A percentile compares a stretch with the other conserved stretches of the same genome.
phyloP scores from a whole-genome alignment of 1,284 basidiomycete species.

The Moesziomyces aphidis region DNA sequence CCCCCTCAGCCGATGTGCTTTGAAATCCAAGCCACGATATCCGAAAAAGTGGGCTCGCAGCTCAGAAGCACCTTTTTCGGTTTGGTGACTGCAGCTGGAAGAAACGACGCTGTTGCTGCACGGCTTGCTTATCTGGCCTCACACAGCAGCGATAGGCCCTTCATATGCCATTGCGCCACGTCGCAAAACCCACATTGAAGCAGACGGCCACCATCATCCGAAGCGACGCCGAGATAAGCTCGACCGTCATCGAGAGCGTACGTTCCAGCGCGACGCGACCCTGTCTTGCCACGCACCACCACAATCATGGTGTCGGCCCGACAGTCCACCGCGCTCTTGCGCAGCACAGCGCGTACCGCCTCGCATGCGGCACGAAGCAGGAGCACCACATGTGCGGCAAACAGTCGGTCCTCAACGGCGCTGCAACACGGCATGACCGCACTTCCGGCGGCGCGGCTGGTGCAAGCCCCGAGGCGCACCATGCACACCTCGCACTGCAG shows the following conservation, averaged over 20 bases:
- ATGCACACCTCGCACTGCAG: conserved; percentile 5
- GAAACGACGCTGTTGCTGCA: conserved; percentile 3
- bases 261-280: not conserved
- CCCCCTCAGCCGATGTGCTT: not conserved
- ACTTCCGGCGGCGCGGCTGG: not conserved
- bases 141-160: not conserved
- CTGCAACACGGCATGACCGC: not conserved
- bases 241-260: not conserved
- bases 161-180: not conserved
- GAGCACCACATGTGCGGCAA: not conserved
- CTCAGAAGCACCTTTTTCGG: not conserved
- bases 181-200: not conserved
- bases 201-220: conserved; percentile 8
- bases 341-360: conserved; percentile 12
- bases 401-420: not conserved
- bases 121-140: not conserved
- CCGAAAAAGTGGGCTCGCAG: no score
- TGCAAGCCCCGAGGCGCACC: not conserved
- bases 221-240: not conserved
- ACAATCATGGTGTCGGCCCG: conserved; percentile 12
- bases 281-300: no score
- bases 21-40: no score
- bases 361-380: not conserved
- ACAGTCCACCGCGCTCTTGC: conserved; percentile 16
- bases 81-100: conserved; percentile 9